Conservation (phyloP, 768 basidiomycete species). For the Tylopilus subfusipes region DNA sequence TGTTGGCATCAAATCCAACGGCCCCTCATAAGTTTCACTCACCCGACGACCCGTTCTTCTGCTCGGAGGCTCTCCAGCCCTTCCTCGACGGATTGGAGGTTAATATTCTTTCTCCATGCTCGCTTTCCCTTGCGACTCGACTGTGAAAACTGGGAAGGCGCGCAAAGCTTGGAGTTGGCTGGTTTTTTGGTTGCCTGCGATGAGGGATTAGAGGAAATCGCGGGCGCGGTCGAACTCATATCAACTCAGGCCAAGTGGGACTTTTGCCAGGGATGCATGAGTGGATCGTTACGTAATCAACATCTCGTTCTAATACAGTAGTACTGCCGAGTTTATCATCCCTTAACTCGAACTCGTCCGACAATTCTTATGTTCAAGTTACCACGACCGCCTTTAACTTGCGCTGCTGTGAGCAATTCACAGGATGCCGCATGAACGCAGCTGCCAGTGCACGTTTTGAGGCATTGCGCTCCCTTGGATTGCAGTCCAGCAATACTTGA, state of each 20-base stretch:
- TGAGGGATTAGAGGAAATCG: background rate
- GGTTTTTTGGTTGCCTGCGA: slow-evolving; percentile 8
- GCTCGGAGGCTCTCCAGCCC: slow-evolving; percentile 70
- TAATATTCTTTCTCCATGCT: slow-evolving; percentile 91
- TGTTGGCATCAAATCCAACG: background rate
- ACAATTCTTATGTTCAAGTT: background rate
- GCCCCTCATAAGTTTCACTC: slow-evolving; percentile 16
- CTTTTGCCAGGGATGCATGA: background rate
- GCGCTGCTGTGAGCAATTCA: background rate
- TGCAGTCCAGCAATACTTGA: background rate
- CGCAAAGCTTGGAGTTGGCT: slow-evolving; percentile 17
- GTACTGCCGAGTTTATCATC: background rate
- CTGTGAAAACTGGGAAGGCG: slow-evolving; percentile 43
- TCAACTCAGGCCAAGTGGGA: background rate
- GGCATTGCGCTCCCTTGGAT: background rate
- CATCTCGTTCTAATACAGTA: background rate
- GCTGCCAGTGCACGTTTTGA: background rate
- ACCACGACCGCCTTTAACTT: background rate
- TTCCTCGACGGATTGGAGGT: slow-evolving; percentile 74
- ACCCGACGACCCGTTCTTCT: slow-evolving; percentile 85
- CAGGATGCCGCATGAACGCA: background rate
- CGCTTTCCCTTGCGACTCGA: slow-evolving; percentile 85
- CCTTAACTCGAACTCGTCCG: background rate
- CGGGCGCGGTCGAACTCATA: slow-evolving; percentile 8
- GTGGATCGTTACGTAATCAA: slow-evolving; percentile 4